Conservation (phyloP, 768 basidiomycete species). For the Serendipita sp. region DNA sequence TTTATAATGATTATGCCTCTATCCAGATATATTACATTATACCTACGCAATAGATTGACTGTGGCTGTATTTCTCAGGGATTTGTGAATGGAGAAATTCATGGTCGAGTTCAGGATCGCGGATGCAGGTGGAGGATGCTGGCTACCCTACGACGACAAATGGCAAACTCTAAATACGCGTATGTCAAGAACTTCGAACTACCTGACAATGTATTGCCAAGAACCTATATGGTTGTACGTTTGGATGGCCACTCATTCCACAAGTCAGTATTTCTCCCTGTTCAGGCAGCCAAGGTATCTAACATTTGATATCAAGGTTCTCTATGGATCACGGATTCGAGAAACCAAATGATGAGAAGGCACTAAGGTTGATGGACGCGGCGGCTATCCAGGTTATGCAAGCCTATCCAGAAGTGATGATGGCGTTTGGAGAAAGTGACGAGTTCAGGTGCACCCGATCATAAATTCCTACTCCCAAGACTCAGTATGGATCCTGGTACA, state of each 20-base stretch:
- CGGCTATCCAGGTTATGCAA: conserved; percentile 66
- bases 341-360: conserved; percentile 91
- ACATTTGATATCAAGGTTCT: conserved; percentile 38
- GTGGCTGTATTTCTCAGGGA: background rate
- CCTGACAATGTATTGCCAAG: conserved; percentile 73
- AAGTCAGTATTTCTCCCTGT: conserved; percentile 29
- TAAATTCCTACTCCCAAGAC: background rate
- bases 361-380: conserved; percentile 79
- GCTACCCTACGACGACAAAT: conserved; percentile 25
- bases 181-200: conserved; percentile 79
- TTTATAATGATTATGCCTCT: background rate
- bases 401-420: conserved; percentile 70
- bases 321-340: conserved; percentile 59
- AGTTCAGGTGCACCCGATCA: conserved; percentile 51
- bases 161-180: conserved; percentile 86
- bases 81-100: background rate
- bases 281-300: background rate
- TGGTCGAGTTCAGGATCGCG: background rate
- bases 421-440: conserved; percentile 93
- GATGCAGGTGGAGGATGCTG: background rate
- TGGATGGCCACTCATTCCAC: conserved; percentile 92
- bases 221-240: conserved; percentile 67
- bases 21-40: background rate
- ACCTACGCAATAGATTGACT: background rate
- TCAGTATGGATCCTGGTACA: background rate